Conservation (phyloP, 2,329 filamentous ascomycete genomes). For the Clathrospora elynae region DNA sequence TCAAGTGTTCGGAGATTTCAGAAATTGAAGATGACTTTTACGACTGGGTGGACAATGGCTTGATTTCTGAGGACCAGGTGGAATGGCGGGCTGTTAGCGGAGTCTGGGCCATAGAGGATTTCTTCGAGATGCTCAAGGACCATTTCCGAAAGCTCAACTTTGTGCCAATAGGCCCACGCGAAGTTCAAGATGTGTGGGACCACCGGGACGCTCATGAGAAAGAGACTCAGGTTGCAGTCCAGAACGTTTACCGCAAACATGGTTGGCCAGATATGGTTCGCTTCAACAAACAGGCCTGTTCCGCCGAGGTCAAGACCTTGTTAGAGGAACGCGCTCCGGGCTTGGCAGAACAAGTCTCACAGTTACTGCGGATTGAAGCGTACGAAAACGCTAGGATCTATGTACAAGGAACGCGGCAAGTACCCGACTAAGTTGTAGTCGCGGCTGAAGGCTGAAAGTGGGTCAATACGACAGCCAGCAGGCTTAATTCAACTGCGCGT, state of each 20-base stretch:
- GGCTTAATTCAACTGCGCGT: no score
- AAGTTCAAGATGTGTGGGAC: conserved; percentile 7
- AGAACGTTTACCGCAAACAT: conserved; percentile 15
- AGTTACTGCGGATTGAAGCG: no score
- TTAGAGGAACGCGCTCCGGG: background rate
- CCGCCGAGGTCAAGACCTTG: background rate
- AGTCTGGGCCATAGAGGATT: conserved; percentile 16
- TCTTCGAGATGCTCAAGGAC: conserved; percentile 19
- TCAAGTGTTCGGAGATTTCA: background rate
- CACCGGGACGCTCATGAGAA: background rate
- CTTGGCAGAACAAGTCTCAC: conserved; percentile 1
- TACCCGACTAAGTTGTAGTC: no score
- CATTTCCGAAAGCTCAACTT: conserved; percentile 15
- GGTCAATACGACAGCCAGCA: no score
- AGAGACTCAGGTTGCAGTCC: conserved; percentile 5
- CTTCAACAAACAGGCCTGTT: conserved; percentile 13
- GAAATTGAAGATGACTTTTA: conserved; percentile 9
- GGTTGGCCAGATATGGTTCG: conserved; percentile 14
- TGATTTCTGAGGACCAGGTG: conserved; percentile 8
- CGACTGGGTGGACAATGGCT: conserved; percentile 1
- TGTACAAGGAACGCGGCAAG: no score
- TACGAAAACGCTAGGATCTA: no score
- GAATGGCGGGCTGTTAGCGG: conserved; percentile 12
- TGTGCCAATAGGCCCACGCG: conserved; percentile 6
- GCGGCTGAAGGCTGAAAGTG: no score